Percentiles rank a stretch among this genome's conserved stretches.
Evolutionary conservation across 192 early-diverging fungal genomes (phyloP).

Genomic region (Dimargaris verticillata): DNA sequence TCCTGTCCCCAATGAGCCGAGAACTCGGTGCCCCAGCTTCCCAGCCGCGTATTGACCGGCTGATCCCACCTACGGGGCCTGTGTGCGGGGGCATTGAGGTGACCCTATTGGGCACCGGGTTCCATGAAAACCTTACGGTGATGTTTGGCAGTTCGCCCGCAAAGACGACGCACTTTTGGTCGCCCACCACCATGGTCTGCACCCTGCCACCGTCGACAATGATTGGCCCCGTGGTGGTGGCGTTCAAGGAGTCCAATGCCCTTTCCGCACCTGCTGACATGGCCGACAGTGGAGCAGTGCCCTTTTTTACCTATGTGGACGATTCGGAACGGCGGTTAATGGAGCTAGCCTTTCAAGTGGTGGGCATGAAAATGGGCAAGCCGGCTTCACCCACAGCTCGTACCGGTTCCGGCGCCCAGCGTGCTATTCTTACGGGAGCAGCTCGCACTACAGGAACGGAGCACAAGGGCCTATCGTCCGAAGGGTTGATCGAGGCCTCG

Average conservation of each 20-base stretch:
- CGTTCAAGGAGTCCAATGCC: slow-evolving; percentile 21
- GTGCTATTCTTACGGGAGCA: slow-evolving; percentile 53
- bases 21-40: too few species aligned
- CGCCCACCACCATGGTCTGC: slow-evolving; percentile 63
- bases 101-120: slow-evolving; percentile 66
- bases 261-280: slow-evolving; percentile 21
- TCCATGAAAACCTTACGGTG: slow-evolving; percentile 55
- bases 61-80: slow-evolving; percentile 75
- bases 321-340: slow-evolving; percentile 79
- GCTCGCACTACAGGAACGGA: slow-evolving; percentile 17
- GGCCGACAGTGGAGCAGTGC: neutral
- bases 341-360: slow-evolving; percentile 76
- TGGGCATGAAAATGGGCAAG: slow-evolving; percentile 72
- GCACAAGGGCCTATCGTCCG: slow-evolving; percentile 9
- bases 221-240: slow-evolving; percentile 51
- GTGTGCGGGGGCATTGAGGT: slow-evolving; percentile 72
- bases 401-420: slow-evolving; percentile 53
- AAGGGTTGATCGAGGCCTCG: neutral
- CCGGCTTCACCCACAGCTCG: too few species aligned
- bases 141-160: slow-evolving; percentile 68
- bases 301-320: slow-evolving; percentile 32
- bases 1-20: too few species aligned
- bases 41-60: slow-evolving; percentile 39
- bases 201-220: slow-evolving; percentile 57
- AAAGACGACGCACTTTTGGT: slow-evolving; percentile 58